Evolutionary conservation across 2,329 filamentous ascomycete genomes (phyloP).

Genomic region (Xylaria multiplex): DNA sequence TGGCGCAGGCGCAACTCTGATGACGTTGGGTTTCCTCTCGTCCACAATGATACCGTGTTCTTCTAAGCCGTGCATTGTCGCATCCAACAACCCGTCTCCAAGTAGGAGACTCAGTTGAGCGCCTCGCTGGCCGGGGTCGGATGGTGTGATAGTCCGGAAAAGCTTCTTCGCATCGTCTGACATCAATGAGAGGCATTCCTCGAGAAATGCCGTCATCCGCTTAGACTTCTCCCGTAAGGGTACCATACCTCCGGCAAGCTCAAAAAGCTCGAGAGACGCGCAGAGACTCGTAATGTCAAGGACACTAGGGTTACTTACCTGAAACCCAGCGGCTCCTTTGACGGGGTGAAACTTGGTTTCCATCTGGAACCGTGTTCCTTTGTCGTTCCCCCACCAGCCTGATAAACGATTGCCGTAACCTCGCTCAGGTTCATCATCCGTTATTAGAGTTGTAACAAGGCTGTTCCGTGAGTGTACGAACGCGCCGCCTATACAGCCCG

Average conservation of each 20-base stretch:
- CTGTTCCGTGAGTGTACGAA: conserved; percentile 78
- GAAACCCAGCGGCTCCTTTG: conserved; percentile 77
- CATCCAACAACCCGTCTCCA: conserved; percentile 67
- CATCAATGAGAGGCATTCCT: conserved; percentile 63
- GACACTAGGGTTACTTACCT: conserved; percentile 79
- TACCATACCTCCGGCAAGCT: conserved; percentile 68
- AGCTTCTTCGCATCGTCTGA: conserved; percentile 49
- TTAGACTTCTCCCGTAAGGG: conserved; percentile 73
- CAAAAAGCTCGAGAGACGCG: conserved; percentile 77
- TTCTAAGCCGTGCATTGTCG: conserved; percentile 70
- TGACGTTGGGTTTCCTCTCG: conserved; percentile 78
- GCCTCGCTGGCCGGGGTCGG: conserved; percentile 70
- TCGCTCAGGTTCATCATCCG: conserved; percentile 50
- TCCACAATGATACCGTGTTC: conserved; percentile 74
- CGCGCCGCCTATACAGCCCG: conserved; percentile 76
- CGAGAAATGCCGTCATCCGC: conserved; percentile 74
- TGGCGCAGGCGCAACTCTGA: conserved; percentile 78
- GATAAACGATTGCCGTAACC: conserved; percentile 66
- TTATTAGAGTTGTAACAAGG: conserved; percentile 48
- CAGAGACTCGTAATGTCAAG: conserved; percentile 77
- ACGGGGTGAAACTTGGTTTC: conserved; percentile 77
- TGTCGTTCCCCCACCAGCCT: conserved; percentile 86
- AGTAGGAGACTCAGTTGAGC: conserved; percentile 76
- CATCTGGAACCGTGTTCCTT: conserved; percentile 77
- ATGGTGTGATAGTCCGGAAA: conserved; percentile 73